phyloP scores from a whole-genome alignment of 1,139 yeast genomes.

The Taphrina pruni region DNA sequence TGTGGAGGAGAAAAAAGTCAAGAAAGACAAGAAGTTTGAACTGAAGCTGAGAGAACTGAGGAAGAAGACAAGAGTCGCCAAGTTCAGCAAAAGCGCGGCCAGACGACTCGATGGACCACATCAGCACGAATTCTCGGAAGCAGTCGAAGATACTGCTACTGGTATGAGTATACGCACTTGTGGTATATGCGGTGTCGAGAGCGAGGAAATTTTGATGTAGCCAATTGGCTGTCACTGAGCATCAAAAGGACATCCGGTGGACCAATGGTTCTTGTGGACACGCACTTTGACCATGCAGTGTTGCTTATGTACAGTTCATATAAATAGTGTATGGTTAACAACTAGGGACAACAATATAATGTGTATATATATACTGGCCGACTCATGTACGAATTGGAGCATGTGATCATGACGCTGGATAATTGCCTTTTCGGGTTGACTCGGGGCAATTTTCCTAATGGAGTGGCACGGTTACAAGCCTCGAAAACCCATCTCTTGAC shows the following conservation, averaged over 20 bases:
- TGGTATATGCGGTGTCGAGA: constrained; percentile 39
- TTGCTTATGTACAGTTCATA: too few species aligned
- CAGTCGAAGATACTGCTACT: constrained; percentile 30
- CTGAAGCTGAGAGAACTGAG: constrained; percentile 82
- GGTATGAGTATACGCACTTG: constrained; percentile 41
- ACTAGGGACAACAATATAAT: too few species aligned
- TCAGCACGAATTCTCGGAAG: constrained; percentile 39
- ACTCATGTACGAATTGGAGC: too few species aligned
- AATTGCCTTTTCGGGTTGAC: too few species aligned
- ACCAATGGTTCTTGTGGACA: too few species aligned
- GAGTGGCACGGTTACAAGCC: too few species aligned
- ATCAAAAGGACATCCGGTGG: background rate
- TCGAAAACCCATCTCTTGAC: too few species aligned
- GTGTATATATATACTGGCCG: too few species aligned
- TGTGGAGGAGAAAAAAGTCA: constrained; percentile 69
- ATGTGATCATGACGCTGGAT: too few species aligned
- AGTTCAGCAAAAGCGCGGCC: constrained; percentile 59
- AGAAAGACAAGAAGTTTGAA: constrained; percentile 81
- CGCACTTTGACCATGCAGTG: too few species aligned
- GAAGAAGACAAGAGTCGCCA: constrained; percentile 89
- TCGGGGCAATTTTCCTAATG: too few species aligned
- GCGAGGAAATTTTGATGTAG: constrained; percentile 40
- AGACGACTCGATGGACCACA: constrained; percentile 40
- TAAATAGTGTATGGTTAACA: too few species aligned
- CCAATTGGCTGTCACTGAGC: background rate